Evolutionary conservation across 2,329 filamentous ascomycete species (phyloP).

Genomic region (Beauveria pseudobassiana): DNA sequence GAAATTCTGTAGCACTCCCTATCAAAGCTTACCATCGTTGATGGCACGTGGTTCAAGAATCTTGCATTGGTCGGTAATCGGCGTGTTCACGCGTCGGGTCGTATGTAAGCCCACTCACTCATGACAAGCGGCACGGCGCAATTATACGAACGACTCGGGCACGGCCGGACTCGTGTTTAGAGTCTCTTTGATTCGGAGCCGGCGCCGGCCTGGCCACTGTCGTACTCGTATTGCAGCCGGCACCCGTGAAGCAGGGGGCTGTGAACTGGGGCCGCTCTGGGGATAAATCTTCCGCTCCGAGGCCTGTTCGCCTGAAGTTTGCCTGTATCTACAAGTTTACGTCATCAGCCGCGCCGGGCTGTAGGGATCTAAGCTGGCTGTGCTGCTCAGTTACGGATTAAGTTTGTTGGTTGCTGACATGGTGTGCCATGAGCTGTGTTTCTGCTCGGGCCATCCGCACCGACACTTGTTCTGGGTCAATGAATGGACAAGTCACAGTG

Average conservation of each 20-base stretch:
- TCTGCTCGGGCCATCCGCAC: too few relatives aligned
- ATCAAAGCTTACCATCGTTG: background rate
- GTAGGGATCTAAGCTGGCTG: background rate
- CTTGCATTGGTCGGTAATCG: too few relatives aligned
- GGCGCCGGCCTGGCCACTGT: background rate
- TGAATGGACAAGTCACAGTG: too few relatives aligned
- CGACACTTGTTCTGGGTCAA: too few relatives aligned
- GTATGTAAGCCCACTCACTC: too few relatives aligned
- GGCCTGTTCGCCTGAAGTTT: background rate
- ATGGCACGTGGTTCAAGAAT: background rate
- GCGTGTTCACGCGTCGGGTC: too few relatives aligned
- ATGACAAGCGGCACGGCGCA: background rate
- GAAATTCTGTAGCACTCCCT: background rate
- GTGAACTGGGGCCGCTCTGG: constrained; percentile 1
- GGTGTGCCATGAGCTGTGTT: too few relatives aligned
- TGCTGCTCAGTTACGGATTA: background rate
- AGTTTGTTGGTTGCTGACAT: background rate
- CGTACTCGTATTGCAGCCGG: background rate
- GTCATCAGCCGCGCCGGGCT: background rate
- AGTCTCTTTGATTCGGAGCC: background rate
- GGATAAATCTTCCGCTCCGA: background rate
- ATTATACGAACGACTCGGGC: background rate
- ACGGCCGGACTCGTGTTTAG: background rate
- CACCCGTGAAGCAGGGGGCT: background rate
- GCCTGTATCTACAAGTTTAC: background rate